phyloP scores from a whole-genome alignment of 192 early-diverging fungal genomes.

The Rhizophagus clarus region DNA sequence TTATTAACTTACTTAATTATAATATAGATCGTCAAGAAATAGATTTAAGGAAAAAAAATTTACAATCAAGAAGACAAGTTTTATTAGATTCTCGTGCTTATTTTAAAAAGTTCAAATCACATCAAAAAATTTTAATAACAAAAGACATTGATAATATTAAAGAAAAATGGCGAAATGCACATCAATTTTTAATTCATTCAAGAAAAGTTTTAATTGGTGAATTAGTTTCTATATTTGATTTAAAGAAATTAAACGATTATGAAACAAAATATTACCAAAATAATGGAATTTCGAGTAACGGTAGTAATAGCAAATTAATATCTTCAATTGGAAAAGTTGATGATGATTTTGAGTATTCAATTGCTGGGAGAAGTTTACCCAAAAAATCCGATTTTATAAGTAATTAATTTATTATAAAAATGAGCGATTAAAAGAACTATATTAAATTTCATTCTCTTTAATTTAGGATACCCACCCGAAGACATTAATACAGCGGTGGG shows the following conservation, averaged over 20 bases:
- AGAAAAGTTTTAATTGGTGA: conserved; percentile 53
- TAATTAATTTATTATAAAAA: conserved; percentile 17
- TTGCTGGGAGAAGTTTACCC: conserved; percentile 42
- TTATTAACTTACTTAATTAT: neutral
- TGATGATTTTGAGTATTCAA: conserved; percentile 39
- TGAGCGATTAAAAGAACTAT: neutral
- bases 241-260: conserved; percentile 37
- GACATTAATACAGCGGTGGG: conserved; percentile 57
- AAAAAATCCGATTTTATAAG: conserved; percentile 45
- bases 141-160: conserved; percentile 35
- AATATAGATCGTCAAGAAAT: conserved; percentile 31
- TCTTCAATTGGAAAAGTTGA: conserved; percentile 21
- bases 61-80: conserved; percentile 10
- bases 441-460: conserved; percentile 15
- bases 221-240: conserved; percentile 53
- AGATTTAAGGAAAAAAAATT: conserved; percentile 15
- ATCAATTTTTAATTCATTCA: conserved; percentile 44
- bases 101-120: conserved; percentile 24
- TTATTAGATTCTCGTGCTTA: conserved; percentile 11
- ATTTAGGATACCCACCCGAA: conserved; percentile 42
- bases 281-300: conserved; percentile 3
- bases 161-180: conserved; percentile 46
- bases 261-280: conserved; percentile 9
- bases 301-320: conserved; percentile 32
- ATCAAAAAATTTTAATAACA: conserved; percentile 34